Base-by-base conservation (phyloP, 2,329 filamentous ascomycete species). In the Cryphonectria nitschkei region DNA sequence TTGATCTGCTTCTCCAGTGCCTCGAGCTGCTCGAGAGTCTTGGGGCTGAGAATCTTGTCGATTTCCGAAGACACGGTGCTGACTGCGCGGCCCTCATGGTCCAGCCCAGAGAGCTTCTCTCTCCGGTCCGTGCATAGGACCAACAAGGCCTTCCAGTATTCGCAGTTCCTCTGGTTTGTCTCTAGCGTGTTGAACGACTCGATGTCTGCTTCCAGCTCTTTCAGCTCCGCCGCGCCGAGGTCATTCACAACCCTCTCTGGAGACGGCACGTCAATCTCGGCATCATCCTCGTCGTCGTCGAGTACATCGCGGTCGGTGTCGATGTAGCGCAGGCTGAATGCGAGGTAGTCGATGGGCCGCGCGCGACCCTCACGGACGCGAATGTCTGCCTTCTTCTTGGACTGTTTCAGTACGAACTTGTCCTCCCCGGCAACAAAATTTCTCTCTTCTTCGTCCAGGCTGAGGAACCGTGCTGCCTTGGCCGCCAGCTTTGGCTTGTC, bases 341-440 rank as follows among this genome's bases (percentile, higher is more conserved):
- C 94, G 62, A 99, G 88, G 86, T 93, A 95, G 82, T 99, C 96
- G 77, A 98, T 95, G 13, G 95, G 93, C 78, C 94, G 95, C 69
- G 95, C 95, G 75, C 97, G 90, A 14, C 93, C 92, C 80, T 97
- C 95, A 76, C 94, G 93, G 62, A 98, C 94, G 56, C 96, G 92
- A 75, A 99, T 97, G 74, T 95, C 93, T 58, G 96, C 95, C 84
- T 98, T 98, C 85, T 97, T 98, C 86, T 98, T 99, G 63, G 95
- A 92, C 82, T 99, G 96, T 81, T 94, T 95, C 77, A 99, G 84
- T 70, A 98, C 96, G 78, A 99, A 99, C 74, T 92, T 91, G 83
- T 99, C 96, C 81, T 99, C 96, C 76, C 97, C 93, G 67, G 95
- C 93, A 29, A 98, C 93, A 86, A 96, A 99, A 78, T 92, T 88